Percentiles rank a stretch among this genome's conserved stretches.
Evolutionary conservation across 129 eudicot genomes (phyloP).

Genomic region (Escallonia rubra): DNA sequence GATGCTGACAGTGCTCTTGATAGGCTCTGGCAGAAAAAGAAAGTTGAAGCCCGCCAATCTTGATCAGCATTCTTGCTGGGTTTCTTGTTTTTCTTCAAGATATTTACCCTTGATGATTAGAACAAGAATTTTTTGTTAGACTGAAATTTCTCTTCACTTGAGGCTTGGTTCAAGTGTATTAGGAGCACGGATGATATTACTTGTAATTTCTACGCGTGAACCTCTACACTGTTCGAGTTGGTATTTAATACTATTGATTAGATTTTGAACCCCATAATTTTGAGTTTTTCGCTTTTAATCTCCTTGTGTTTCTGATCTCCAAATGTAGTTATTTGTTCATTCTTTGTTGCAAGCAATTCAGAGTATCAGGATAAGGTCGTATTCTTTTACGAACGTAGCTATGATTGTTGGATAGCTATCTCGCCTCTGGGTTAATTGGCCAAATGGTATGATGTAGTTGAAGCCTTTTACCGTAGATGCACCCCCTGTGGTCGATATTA

Average conservation of each 20-base stretch:
- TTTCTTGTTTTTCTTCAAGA: slow-evolving; percentile 8
- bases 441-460: too few relatives aligned
- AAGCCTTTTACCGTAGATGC: too few relatives aligned
- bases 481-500: too few relatives aligned
- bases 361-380: background rate
- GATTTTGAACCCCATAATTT: background rate
- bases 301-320: background rate
- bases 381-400: too few relatives aligned
- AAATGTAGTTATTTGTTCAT: background rate
- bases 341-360: background rate
- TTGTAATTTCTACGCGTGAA: background rate
- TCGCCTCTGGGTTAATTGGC: too few relatives aligned
- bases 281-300: too few relatives aligned
- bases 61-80: slow-evolving; percentile 7
- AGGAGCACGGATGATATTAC: background rate
- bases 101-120: background rate
- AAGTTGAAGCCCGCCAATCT: slow-evolving; percentile 26
- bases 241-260: background rate
- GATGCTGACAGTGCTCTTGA: slow-evolving; percentile 60
- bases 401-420: too few relatives aligned
- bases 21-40: slow-evolving; percentile 62
- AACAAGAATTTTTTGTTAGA: background rate
- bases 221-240: background rate
- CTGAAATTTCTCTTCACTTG: background rate
- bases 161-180: background rate